Percentiles rank a stretch among this genome's conserved stretches.
phyloP scores from a whole-genome alignment of 1,284 basidiomycete species.

The Marasmius fiardii region DNA sequence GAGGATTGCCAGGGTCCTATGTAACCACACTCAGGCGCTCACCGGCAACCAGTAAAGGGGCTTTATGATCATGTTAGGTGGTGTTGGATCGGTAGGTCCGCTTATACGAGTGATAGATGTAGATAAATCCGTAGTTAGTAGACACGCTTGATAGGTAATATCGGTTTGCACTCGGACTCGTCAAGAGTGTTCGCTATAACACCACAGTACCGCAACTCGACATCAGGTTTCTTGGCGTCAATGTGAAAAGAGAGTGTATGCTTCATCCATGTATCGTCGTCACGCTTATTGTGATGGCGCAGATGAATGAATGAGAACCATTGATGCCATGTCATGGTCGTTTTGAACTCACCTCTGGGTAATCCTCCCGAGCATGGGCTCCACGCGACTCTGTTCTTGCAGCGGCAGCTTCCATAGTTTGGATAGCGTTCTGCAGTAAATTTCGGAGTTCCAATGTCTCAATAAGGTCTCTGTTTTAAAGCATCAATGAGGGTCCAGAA shows the following conservation, averaged over 20 bases:
- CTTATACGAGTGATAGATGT: too few relatives aligned
- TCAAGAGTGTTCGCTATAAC: constrained; percentile 90
- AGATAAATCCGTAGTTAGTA: constrained; percentile 46
- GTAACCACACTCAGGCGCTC: too few relatives aligned
- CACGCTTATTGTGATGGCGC: constrained; percentile 47
- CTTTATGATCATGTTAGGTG: too few relatives aligned
- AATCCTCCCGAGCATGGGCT: constrained; percentile 98
- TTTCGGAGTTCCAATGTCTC: constrained; percentile 98
- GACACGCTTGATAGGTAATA: constrained; percentile 86
- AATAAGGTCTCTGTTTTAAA: constrained; percentile 75
- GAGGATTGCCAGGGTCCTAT: too few relatives aligned
- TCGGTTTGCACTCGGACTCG: constrained; percentile 91
- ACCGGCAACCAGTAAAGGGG: too few relatives aligned
- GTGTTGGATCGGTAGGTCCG: too few relatives aligned
- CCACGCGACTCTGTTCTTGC: constrained; percentile 97
- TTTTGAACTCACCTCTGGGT: constrained; percentile 66
- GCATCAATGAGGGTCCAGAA: constrained; percentile 13
- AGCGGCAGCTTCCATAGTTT: constrained; percentile 94
- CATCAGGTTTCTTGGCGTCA: constrained; percentile 72
- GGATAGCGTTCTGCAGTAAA: constrained; percentile 90
- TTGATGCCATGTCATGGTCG: constrained; percentile 19
- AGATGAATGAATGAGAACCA: background rate
- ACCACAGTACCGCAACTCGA: constrained; percentile 85
- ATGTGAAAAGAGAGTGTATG: constrained; percentile 90
- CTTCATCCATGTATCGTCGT: constrained; percentile 93